Percentiles rank a stretch among this genome's conserved stretches.
Evolutionary conservation across 164 flowering plant species (phyloP).

Genomic region (Vitis labrusca): DNA sequence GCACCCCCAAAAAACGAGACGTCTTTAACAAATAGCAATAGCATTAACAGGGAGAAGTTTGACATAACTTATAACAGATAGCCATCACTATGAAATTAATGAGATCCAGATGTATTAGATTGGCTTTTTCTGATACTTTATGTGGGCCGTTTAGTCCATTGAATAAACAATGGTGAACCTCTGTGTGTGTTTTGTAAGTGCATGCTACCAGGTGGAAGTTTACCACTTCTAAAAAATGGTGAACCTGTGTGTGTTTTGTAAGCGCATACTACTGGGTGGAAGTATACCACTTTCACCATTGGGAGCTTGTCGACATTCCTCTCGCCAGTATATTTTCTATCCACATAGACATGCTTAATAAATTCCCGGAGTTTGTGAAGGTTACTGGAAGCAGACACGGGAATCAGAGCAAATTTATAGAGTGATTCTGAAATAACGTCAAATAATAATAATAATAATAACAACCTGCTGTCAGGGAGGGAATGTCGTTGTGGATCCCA

Average conservation of each 20-base stretch:
- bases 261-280: no score
- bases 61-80: neutral
- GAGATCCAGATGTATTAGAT: neutral
- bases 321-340: slow-evolving; percentile 51
- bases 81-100: neutral
- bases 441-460: neutral
- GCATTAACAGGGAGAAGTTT: neutral
- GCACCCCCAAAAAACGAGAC: neutral
- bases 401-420: slow-evolving; percentile 8
- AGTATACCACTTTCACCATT: slow-evolving; percentile 35
- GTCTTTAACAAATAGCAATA: neutral
- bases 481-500: slow-evolving; percentile 56
- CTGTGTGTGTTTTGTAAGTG: neutral
- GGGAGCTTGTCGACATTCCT: slow-evolving; percentile 27
- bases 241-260: neutral
- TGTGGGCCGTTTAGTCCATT: neutral
- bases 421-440: no score
- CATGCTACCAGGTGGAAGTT: slow-evolving; percentile 1
- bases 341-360: slow-evolving; percentile 62
- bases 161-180: neutral
- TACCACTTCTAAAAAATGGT: slow-evolving; percentile 22
- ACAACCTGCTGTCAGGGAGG: slow-evolving; percentile 55
- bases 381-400: slow-evolving; percentile 38
- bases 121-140: neutral
- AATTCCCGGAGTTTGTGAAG: slow-evolving; percentile 48